Percentiles rank a stretch among this genome's conserved stretches.
Evolutionary conservation across 345 rosid species (phyloP).

Genomic region (Rhodamnia argentea): DNA sequence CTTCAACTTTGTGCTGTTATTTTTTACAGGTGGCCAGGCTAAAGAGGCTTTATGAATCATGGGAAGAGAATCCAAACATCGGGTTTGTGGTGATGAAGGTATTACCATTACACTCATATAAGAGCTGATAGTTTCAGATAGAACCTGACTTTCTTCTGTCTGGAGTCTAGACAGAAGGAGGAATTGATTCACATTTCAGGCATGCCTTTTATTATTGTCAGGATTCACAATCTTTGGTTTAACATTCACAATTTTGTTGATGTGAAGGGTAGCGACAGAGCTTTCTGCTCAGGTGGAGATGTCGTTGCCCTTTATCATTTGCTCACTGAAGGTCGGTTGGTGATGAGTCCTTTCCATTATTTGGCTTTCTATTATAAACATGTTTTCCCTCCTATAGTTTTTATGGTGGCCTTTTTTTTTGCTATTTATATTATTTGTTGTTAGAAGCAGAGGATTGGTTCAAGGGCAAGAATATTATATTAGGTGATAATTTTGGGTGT

Average conservation of each 20-base stretch:
- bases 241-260: background rate
- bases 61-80: constrained; percentile 91
- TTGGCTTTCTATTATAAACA: background rate
- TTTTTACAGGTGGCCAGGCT: constrained; percentile 51
- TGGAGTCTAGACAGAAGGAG: background rate
- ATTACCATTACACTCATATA: background rate
- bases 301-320: constrained; percentile 45
- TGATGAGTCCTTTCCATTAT: background rate
- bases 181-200: background rate
- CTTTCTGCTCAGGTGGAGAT: constrained; percentile 84
- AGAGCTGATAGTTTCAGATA: background rate
- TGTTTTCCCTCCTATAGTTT: background rate
- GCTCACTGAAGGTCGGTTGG: constrained; percentile 44
- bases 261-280: constrained; percentile 77
- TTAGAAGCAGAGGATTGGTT: background rate
- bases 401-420: background rate
- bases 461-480: background rate
- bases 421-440: background rate
- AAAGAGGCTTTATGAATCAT: constrained; percentile 70
- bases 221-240: background rate
- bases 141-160: background rate
- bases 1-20: background rate
- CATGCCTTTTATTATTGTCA: background rate
- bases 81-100: constrained; percentile 89
- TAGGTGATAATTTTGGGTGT: background rate